Percentiles rank a stretch among this genome's conserved stretches.
phyloP scores from a whole-genome alignment of 257 asterid genomes.

The Craterostigma plantagineum region DNA sequence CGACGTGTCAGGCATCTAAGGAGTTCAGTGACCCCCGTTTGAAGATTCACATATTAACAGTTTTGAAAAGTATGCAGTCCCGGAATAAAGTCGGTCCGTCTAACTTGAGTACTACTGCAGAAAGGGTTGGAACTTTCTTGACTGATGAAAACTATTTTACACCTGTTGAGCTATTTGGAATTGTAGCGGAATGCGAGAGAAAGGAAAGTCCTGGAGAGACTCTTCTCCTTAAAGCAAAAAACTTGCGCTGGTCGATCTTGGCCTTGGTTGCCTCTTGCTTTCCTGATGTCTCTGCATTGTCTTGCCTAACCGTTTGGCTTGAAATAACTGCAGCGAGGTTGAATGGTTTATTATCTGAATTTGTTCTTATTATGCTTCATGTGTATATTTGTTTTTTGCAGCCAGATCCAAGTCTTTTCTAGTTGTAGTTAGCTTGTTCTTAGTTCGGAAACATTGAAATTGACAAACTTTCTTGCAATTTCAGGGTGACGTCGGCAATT shows the following conservation, averaged over 20 bases:
- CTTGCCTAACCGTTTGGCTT: constrained; percentile 91
- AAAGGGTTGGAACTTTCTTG: constrained; percentile 22
- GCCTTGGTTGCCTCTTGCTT: constrained; percentile 95
- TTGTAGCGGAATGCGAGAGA: constrained; percentile 85
- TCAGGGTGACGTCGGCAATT: constrained; percentile 94
- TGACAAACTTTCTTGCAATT: constrained; percentile 10
- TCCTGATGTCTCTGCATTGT: constrained; percentile 69
- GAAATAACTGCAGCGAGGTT: constrained; percentile 98
- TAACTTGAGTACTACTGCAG: constrained; percentile 32
- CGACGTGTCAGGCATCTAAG: constrained; percentile 54
- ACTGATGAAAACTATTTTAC: constrained; percentile 33
- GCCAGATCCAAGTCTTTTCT: no score
- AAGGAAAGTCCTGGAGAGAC: constrained; percentile 78
- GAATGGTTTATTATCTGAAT: constrained; percentile 5
- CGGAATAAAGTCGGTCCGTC: constrained; percentile 36
- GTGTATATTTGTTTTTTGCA: background rate
- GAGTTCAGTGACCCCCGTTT: constrained; percentile 75
- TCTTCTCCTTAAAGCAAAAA: constrained; percentile 84
- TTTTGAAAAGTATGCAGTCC: constrained; percentile 67
- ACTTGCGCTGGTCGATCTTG: constrained; percentile 91
- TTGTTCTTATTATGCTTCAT: background rate
- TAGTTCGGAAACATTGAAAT: constrained; percentile 11
- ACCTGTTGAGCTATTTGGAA: constrained; percentile 81
- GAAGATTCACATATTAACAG: constrained; percentile 73
- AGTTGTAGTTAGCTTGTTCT: constrained; percentile 8